Percentiles rank a stretch among this genome's conserved stretches.
These are phyloP conservation scores for Komagataella pseudopastoris DNA, from an alignment of 805 yeast species.

Conservation along the genomic window DNA sequence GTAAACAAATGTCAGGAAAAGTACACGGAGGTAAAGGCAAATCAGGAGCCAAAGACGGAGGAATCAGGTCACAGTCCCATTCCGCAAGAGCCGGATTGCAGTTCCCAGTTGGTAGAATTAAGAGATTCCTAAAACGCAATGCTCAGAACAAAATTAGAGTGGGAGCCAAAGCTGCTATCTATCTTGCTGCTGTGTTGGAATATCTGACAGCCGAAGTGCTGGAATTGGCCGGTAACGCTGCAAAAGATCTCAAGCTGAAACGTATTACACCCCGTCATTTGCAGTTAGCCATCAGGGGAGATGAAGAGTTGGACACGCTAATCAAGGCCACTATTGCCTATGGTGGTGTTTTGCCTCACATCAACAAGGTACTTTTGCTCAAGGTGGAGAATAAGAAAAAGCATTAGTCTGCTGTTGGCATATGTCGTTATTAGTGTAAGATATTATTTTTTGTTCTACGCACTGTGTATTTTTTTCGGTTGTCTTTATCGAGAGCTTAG, in stretches of 20 bases:
- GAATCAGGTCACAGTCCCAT: constrained; percentile 58
- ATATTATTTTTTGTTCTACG: background rate
- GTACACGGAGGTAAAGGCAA: constrained; percentile 86
- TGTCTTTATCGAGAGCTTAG: background rate
- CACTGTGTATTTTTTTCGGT: background rate
- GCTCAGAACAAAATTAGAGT: constrained; percentile 72
- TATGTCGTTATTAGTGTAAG: background rate
- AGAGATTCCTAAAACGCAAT: constrained; percentile 84
- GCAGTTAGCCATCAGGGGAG: constrained; percentile 97
- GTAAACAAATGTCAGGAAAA: constrained; percentile 74
- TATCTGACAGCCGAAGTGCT: constrained; percentile 94
- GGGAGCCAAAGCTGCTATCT: constrained; percentile 76
- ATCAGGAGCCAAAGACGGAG: constrained; percentile 62
- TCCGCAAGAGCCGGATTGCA: constrained; percentile 91
- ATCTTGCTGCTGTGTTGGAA: constrained; percentile 90
- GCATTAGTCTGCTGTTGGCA: constrained; percentile 2
- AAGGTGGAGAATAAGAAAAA: constrained; percentile 54
- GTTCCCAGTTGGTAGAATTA: constrained; percentile 98
- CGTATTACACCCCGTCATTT: constrained; percentile 97
- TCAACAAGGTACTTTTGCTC: constrained; percentile 67
- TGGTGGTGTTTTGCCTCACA: constrained; percentile 97
- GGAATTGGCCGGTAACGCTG: constrained; percentile 97
- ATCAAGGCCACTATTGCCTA: constrained; percentile 93
- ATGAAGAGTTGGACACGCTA: constrained; percentile 94
- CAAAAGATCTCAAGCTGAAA: constrained; percentile 87